Conservation (phyloP, 2,329 filamentous ascomycete genomes). For the Grosmannia clavigera region DNA sequence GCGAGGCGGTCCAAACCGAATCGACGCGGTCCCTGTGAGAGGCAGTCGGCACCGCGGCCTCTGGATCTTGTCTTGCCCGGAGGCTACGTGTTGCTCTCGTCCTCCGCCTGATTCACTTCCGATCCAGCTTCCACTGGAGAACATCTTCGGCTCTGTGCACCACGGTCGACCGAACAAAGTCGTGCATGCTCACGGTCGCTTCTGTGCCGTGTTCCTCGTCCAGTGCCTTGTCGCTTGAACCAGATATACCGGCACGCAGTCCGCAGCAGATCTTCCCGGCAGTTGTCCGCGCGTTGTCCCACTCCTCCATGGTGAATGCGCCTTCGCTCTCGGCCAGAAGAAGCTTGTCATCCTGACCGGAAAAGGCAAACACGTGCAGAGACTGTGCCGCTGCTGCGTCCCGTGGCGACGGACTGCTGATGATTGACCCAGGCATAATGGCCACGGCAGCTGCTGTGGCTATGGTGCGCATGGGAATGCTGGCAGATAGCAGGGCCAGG, state of each 20-base stretch:
- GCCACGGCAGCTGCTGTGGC: slow-evolving; percentile 54
- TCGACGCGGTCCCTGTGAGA: not conserved
- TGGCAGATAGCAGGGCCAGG: slow-evolving; percentile 67
- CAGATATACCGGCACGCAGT: not conserved
- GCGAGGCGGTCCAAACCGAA: not conserved
- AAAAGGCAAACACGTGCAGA: slow-evolving; percentile 73
- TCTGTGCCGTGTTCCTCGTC: slow-evolving; percentile 32
- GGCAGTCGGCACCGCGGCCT: not conserved
- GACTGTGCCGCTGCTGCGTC: slow-evolving; percentile 54
- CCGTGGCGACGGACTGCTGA: slow-evolving; percentile 49
- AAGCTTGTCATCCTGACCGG: slow-evolving; percentile 57
- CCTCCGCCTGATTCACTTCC: not conserved
- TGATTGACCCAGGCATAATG: slow-evolving; percentile 44
- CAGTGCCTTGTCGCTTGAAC: slow-evolving; percentile 27
- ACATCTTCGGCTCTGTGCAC: slow-evolving; percentile 40
- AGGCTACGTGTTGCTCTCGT: not conserved
- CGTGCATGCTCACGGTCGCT: slow-evolving; percentile 34
- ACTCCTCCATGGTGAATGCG: slow-evolving; percentile 59
- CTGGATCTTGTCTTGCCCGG: not conserved
- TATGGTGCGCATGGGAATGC: slow-evolving; percentile 65
- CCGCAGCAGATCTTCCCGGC: slow-evolving; percentile 55
- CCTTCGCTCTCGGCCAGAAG: slow-evolving; percentile 76
- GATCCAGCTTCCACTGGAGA: slow-evolving; percentile 40
- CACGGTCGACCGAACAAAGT: slow-evolving; percentile 50
- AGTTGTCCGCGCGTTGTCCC: slow-evolving; percentile 56